Percentiles rank a stretch among this genome's conserved stretches.
phyloP scores from a whole-genome alignment of 1,139 yeast species.

The Williopsis jadinii region DNA sequence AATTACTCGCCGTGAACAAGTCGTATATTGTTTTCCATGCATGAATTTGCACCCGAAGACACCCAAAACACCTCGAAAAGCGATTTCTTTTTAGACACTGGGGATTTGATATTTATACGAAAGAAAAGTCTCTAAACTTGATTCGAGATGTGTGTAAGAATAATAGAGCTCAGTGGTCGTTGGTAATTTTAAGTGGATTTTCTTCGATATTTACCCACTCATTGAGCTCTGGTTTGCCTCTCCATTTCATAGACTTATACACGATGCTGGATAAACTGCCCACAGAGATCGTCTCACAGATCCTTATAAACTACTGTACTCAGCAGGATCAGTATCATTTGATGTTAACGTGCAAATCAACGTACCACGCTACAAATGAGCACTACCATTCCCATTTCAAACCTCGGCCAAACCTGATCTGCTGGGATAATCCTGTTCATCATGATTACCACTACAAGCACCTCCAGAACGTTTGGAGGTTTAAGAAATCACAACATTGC shows the following conservation, averaged over 20 bases:
- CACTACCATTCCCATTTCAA: slow-evolving; percentile 7
- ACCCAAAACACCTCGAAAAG: slow-evolving; percentile 3
- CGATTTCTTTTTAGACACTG: too few relatives aligned
- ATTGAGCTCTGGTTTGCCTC: not conserved
- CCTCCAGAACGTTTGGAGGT: slow-evolving; percentile 8
- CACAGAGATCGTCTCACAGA: slow-evolving; percentile 15
- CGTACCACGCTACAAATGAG: slow-evolving; percentile 12
- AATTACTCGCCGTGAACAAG: not conserved
- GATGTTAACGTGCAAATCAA: slow-evolving; percentile 16
- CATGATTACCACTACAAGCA: slow-evolving; percentile 12
- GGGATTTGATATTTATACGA: too few relatives aligned
- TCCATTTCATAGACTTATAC: not conserved
- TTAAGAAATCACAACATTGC: slow-evolving; percentile 6
- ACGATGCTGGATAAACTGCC: slow-evolving; percentile 19
- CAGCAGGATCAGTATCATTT: slow-evolving; percentile 14
- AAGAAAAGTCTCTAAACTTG: too few relatives aligned
- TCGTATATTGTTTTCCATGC: not conserved
- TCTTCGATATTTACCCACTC: not conserved
- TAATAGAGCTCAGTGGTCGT: not conserved
- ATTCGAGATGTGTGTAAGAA: too few relatives aligned
- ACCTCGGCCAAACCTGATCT: slow-evolving; percentile 12
- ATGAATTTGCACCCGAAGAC: not conserved
- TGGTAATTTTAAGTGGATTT: too few relatives aligned
- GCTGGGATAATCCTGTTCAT: slow-evolving; percentile 16
- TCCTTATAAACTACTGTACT: slow-evolving; percentile 11